These are phyloP conservation scores for Clathrospora elynae DNA, from an alignment of 2,329 filamentous ascomycete species.

Conservation along the genomic window DNA sequence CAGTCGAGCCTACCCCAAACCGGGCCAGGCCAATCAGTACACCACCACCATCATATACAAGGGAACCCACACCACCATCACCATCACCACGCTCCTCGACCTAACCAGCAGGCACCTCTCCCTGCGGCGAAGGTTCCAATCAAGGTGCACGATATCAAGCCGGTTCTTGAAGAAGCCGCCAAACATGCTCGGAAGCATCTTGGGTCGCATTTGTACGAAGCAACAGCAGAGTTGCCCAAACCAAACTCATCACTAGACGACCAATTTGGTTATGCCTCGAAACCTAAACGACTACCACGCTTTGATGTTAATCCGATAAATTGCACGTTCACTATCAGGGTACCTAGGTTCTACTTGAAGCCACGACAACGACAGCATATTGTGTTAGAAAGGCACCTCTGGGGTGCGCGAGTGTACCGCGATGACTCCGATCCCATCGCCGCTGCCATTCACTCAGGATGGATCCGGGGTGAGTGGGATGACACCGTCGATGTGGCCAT, in stretches of 20 bases:
- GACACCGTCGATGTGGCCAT: constrained; percentile 74
- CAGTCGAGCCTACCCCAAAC: constrained; percentile 39
- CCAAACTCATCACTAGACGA: constrained; percentile 52
- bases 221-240: constrained; percentile 61
- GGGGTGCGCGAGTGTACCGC: constrained; percentile 93
- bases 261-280: constrained; percentile 63
- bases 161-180: constrained; percentile 73
- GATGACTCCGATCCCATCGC: constrained; percentile 94
- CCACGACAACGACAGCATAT: constrained; percentile 77
- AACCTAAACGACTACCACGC: constrained; percentile 74
- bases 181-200: constrained; percentile 77
- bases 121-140: constrained; percentile 64
- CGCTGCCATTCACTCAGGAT: constrained; percentile 90
- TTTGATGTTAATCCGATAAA: constrained; percentile 78
- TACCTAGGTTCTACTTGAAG: constrained; percentile 78
- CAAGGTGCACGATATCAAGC: constrained; percentile 59
- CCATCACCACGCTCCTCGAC: constrained; percentile 37
- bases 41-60: constrained; percentile 50
- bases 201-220: constrained; percentile 81
- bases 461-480: constrained; percentile 86
- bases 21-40: constrained; percentile 34
- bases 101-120: constrained; percentile 28
- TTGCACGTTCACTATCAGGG: constrained; percentile 85
- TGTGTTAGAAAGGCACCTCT: constrained; percentile 77
- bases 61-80: constrained; percentile 44